phyloP scores from a whole-genome alignment of 2,329 filamentous ascomycete genomes.

The Dissoconium aciculare region DNA sequence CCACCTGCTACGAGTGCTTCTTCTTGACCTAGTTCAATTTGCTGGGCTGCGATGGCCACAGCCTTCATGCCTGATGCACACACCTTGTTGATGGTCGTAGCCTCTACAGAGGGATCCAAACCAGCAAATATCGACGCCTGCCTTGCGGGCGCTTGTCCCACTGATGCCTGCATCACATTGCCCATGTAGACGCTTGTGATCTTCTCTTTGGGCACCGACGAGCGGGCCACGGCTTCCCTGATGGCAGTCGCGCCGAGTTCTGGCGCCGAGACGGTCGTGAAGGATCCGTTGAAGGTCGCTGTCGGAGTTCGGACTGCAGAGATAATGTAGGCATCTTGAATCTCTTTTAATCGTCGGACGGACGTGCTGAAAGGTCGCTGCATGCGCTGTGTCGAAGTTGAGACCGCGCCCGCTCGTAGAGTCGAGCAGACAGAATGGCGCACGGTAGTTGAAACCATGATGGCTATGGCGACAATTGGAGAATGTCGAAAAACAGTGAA shows the following conservation, averaged over 20 bases:
- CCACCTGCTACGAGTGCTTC: conserved; percentile 85
- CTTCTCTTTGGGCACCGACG: conserved; percentile 61
- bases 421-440: too few relatives aligned
- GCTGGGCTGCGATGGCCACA: conserved; percentile 76
- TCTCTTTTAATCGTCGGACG: conserved; percentile 41
- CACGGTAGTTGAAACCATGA: too few relatives aligned
- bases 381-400: too few relatives aligned
- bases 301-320: conserved; percentile 82
- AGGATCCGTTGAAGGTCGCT: conserved; percentile 91
- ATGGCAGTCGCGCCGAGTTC: conserved; percentile 81
- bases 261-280: conserved; percentile 69
- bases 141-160: conserved; percentile 81
- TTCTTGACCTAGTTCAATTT: conserved; percentile 80
- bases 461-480: too few relatives aligned
- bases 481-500: too few relatives aligned
- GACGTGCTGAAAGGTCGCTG: conserved; percentile 36
- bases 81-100: conserved; percentile 93
- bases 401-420: too few relatives aligned
- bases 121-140: conserved; percentile 85
- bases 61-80: conserved; percentile 92
- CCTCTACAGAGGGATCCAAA: conserved; percentile 65
- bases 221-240: conserved; percentile 77
- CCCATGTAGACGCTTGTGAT: conserved; percentile 96
- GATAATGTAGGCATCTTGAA: conserved; percentile 86
- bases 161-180: conserved; percentile 70